Base-by-base conservation (phyloP, 495 filamentous ascomycete species). In the Trichoderma virens region DNA sequence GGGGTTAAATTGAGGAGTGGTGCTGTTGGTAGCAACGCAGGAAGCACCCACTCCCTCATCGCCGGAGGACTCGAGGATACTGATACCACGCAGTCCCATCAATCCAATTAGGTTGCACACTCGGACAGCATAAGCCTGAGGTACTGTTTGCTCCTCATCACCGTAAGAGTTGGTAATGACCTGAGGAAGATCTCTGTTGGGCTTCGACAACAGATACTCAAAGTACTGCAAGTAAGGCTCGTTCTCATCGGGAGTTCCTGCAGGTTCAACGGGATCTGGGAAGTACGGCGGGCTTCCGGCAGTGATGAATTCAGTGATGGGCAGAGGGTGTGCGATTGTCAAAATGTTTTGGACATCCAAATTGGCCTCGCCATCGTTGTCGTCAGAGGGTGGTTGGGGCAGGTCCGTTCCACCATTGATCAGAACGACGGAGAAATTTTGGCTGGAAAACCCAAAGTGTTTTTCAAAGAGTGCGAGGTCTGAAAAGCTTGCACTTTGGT, bases 141-240 rank as follows among this genome's bases (percentile, higher is more conserved):
- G 89, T 0, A 94, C 82, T 5, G 84, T 88, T 76, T 93, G 76
- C 71, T 96, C 91, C 59, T 92, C 84, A 67, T 93, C 90, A 45
- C 89, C 90, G 71, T 94, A 96, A 0, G 87, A 91, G 51, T 86
- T 91, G 39, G 88, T 87, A 65, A 96, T 83, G 14, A 89, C 85
- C 65, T 88, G 85, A 1, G 91, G 91, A 11, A 96, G 79, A 8
- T 85, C 77, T 13, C 68, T 41, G 62, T 77, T 69, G 18, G 66
- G 51, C 18, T 68, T 70, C 5, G 63, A 64, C 18, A 79, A 68
- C 28, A 81, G 68, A 66, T 28, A 83, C 18, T 85, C 78, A 61
- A 88, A 80, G 67, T 86, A 91, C 2, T 86, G 82, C 5, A 92
- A 77, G 71, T 90, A 94, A 0, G 90, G 90, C 79, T 93, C 89